Percentiles rank a stretch among this genome's conserved stretches.
These are phyloP conservation scores for Mortierella antarctica DNA, from an alignment of 192 early-diverging fungal species.

Conservation along the genomic window DNA sequence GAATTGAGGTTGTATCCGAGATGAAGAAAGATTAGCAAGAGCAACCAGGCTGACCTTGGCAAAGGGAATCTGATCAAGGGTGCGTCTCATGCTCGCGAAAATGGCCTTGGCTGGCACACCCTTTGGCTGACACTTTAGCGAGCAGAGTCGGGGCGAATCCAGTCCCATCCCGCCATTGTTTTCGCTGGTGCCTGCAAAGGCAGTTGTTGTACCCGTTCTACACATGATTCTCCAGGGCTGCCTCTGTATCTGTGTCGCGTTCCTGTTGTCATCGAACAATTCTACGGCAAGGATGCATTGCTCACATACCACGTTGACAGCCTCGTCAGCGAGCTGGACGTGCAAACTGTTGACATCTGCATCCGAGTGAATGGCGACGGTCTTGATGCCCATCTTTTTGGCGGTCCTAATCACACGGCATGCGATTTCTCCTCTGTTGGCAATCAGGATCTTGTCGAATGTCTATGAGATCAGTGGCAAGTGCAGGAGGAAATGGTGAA, in stretches of 20 bases:
- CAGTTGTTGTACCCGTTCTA: not conserved
- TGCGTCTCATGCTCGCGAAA: too few relatives aligned
- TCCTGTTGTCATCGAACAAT: not conserved
- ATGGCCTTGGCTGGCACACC: too few relatives aligned
- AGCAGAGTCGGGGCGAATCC: not conserved
- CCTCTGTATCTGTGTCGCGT: not conserved
- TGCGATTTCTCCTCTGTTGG: conserved; percentile 97
- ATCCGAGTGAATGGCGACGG: conserved; percentile 94
- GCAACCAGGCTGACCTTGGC: not conserved
- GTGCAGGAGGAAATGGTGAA: not conserved
- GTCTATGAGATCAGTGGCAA: conserved; percentile 53
- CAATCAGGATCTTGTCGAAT: conserved; percentile 94
- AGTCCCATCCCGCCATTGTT: conserved; percentile 10
- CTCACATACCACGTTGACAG: conserved; percentile 70
- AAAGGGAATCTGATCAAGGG: too few relatives aligned
- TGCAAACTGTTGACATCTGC: conserved; percentile 88
- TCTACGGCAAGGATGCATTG: not conserved
- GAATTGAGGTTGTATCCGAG: not conserved
- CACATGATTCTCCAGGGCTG: not conserved
- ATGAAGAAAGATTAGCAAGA: not conserved
- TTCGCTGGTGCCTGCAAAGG: not conserved
- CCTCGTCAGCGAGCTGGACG: conserved; percentile 91
- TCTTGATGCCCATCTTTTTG: conserved; percentile 92
- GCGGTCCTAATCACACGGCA: conserved; percentile 93
- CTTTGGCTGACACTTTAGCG: conserved; percentile 37